Evolutionary conservation across 495 filamentous ascomycete genomes (phyloP), one percentile per base, ranked within the genome.

Genomic region (Xylona heveae): DNA sequence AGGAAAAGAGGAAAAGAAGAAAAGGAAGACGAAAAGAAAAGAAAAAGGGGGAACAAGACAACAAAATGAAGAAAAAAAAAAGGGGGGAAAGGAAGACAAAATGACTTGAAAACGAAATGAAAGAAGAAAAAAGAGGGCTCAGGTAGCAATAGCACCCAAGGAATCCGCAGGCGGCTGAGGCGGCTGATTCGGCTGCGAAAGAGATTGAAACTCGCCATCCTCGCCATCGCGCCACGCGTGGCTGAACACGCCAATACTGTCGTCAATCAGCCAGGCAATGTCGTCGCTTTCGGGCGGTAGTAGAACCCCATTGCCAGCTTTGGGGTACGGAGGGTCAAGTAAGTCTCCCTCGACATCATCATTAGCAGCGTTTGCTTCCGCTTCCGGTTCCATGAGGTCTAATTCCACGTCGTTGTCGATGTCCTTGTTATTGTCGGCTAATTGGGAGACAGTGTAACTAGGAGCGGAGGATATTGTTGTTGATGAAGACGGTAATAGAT

Each of bases 301-400:
- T 30, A 64, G 62, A 29, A 64, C 31, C 5, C 65, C 65, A 31
- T 64, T 64, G 2, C 74, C 77, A 9, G 69, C 52, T 40, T 66
- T 64, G 1, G 78, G 74, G 54, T 79, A 79, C 6, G 71, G 52
- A 14, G 69, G 57, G 25, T 65, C n/a, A n/a, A n/a, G n/a, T n/a
- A n/a, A n/a, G n/a, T n/a, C n/a, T n/a, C n/a, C n/a, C n/a, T n/a
- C n/a, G n/a, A n/a, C n/a, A n/a, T n/a, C n/a, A n/a, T n/a, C n/a
- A n/a, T n/a, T n/a, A n/a, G n/a, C n/a, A n/a, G n/a, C n/a, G n/a
- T n/a, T n/a, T n/a, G n/a, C n/a, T n/a, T n/a, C n/a, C n/a, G n/a
- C n/a, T n/a, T n/a, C n/a, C n/a, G n/a, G n/a, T n/a, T n/a, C n/a
- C n/a, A n/a, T n/a, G n/a, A n/a, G n/a, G n/a, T n/a, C n/a, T n/a